phyloP scores from a whole-genome alignment of 257 asterid genomes.

The Lithospermum erythrorhizon region DNA sequence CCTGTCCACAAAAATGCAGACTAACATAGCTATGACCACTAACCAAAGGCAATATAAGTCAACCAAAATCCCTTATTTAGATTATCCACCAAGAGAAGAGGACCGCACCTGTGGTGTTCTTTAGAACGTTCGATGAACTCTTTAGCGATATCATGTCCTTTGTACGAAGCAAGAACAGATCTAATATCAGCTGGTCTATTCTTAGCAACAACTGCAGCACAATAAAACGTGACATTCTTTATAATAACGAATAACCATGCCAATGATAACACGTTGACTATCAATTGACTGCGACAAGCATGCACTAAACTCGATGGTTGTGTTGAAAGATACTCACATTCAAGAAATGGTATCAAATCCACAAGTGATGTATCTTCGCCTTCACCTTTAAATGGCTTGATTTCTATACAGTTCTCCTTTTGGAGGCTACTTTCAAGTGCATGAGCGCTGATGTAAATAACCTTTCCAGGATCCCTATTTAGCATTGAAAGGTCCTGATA shows the following conservation, averaged over 20 bases:
- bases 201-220: constrained; percentile 62
- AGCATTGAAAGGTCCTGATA: constrained; percentile 79
- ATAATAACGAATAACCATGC: constrained; percentile 5
- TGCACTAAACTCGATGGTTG: neutral
- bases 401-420: constrained; percentile 54
- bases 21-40: neutral
- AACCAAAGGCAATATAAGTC: neutral
- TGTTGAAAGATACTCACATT: constrained; percentile 41
- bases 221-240: constrained; percentile 9
- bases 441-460: constrained; percentile 65
- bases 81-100: neutral
- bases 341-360: constrained; percentile 87
- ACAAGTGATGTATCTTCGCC: constrained; percentile 65
- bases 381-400: constrained; percentile 78
- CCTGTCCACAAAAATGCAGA: too few species aligned
- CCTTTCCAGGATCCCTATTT: constrained; percentile 73
- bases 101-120: constrained; percentile 54
- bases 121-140: constrained; percentile 84
- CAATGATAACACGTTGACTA: neutral
- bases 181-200: constrained; percentile 76
- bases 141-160: constrained; percentile 70
- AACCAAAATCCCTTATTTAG: neutral
- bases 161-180: constrained; percentile 66
- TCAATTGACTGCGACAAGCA: neutral
- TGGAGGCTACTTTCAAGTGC: constrained; percentile 79